phyloP scores from a whole-genome alignment of 139 green algal species.

The Edaphochlamys debaryana region DNA sequence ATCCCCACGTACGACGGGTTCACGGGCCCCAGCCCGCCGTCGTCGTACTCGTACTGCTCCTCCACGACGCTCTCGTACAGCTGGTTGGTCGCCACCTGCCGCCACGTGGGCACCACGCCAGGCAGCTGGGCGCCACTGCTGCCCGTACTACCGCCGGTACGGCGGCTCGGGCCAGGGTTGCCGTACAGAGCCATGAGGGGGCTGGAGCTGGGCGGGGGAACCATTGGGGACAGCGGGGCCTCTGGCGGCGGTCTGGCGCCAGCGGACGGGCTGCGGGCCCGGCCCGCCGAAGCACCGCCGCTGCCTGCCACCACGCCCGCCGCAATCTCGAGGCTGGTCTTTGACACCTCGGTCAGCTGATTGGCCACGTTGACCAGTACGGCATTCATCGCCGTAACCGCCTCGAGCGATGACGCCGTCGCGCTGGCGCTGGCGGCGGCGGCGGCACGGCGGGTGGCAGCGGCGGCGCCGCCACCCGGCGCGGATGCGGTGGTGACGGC shows the following conservation, averaged over 20 bases:
- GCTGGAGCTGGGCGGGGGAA: not conserved
- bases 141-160: too few species aligned
- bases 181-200: not conserved
- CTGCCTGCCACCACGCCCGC: not conserved
- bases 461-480: too few species aligned
- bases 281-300: not conserved
- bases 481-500: too few species aligned
- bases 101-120: constrained; percentile 25
- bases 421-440: not conserved
- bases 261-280: not conserved
- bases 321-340: not conserved
- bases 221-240: not conserved
- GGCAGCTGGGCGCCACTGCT: constrained; percentile 2
- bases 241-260: constrained; percentile 2
- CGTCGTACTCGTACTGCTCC: not conserved
- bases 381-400: not conserved
- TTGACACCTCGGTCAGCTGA: not conserved
- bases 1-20: not conserved
- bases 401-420: not conserved
- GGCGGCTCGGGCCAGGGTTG: not conserved
- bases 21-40: not conserved
- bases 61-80: not conserved
- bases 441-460: not conserved
- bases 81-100: constrained; percentile 31
- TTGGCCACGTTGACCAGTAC: constrained; percentile 17